Evolutionary conservation across 345 rosid species (phyloP).

Genomic region (Angophora floribunda): DNA sequence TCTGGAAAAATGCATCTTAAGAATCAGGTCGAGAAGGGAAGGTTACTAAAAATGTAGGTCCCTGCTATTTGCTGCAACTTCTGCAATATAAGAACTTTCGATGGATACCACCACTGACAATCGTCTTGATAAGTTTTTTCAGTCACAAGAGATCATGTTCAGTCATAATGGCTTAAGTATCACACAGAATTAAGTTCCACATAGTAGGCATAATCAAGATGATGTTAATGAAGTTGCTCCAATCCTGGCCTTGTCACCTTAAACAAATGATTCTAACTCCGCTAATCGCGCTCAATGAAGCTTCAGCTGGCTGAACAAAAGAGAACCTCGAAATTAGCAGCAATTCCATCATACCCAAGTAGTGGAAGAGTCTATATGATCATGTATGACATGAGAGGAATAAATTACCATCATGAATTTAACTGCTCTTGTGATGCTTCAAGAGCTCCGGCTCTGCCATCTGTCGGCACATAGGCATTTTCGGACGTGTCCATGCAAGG

Average conservation of each 20-base stretch:
- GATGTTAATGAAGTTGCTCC: background rate
- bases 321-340: constrained; percentile 1
- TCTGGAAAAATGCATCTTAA: background rate
- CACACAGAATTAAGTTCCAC: background rate
- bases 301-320: background rate
- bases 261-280: background rate
- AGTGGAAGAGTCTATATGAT: background rate
- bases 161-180: background rate
- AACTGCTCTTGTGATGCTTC: background rate
- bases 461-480: background rate
- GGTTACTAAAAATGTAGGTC: background rate
- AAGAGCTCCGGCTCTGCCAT: background rate
- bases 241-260: background rate
- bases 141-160: background rate
- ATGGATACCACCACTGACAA: background rate
- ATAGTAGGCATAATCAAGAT: background rate
- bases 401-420: background rate
- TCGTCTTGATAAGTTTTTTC: background rate
- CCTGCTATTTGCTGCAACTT: background rate
- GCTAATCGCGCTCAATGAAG: background rate
- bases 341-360: background rate
- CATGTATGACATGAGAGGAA: background rate
- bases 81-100: background rate
- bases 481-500: background rate
- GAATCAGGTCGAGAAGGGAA: background rate